A percentile compares a stretch with the other conserved stretches of the same genome.
Conservation (phyloP, 192 early-diverging fungal species). For the Coemansia sp. region DNA sequence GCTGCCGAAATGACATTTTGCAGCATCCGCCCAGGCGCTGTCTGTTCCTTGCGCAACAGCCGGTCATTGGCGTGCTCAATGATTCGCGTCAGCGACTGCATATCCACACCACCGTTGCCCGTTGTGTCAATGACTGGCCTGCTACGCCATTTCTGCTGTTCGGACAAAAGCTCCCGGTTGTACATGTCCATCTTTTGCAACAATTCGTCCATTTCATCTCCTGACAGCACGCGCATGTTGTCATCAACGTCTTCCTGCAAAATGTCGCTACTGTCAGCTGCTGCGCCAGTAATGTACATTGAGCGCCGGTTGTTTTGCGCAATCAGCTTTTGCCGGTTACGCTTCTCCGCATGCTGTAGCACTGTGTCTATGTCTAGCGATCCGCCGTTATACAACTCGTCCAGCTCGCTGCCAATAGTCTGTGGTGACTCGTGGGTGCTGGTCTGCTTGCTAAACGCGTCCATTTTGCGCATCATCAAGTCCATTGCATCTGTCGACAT, state of each 20-base stretch:
- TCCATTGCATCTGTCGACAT: conserved; percentile 9
- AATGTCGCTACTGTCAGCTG: background rate
- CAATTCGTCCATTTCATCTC: conserved; percentile 40
- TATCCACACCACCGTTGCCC: conserved; percentile 2
- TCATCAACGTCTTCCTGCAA: conserved; percentile 47
- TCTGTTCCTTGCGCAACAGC: conserved; percentile 30
- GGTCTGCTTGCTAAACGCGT: conserved; percentile 10
- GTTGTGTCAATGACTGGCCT: background rate
- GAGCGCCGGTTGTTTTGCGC: conserved; percentile 54
- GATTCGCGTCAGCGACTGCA: conserved; percentile 36
- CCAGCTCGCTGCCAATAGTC: conserved; percentile 1
- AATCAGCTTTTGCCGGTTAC: conserved; percentile 42
- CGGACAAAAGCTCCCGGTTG: conserved; percentile 44
- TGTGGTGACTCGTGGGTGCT: background rate
- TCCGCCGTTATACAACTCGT: background rate
- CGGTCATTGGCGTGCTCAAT: conserved; percentile 42
- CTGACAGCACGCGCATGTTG: conserved; percentile 48
- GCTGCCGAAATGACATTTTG: conserved; percentile 40
- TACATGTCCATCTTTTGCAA: conserved; percentile 49
- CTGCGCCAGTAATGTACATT: conserved; percentile 31
- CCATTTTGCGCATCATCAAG: conserved; percentile 19
- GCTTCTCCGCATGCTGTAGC: conserved; percentile 29
- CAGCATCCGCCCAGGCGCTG: conserved; percentile 17
- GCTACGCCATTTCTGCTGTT: conserved; percentile 41
- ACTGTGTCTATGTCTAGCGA: conserved; percentile 36